Percentiles rank a stretch among this genome's conserved stretches.
Evolutionary conservation across 768 basidiomycete genomes (phyloP).

Genomic region (Termitomyces sp.): DNA sequence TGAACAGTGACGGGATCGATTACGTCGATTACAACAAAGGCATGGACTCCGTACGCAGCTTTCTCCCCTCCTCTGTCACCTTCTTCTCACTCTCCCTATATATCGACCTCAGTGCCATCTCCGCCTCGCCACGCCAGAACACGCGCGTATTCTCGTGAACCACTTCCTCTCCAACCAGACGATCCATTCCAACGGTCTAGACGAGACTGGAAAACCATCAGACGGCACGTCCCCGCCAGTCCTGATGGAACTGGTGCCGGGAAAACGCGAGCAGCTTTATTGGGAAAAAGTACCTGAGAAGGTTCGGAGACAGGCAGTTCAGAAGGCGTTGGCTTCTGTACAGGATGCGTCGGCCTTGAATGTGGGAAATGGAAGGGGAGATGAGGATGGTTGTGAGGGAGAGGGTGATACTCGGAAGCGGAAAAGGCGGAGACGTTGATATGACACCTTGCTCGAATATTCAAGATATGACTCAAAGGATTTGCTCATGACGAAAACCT

Average conservation of each 20-base stretch:
- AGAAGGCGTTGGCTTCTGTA: conserved; percentile 17
- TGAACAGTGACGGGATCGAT: conserved; percentile 45
- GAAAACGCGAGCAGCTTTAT: conserved; percentile 66
- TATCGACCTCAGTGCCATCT: conserved; percentile 57
- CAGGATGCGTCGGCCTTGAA: background rate
- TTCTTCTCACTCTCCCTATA: background rate
- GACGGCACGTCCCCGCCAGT: conserved; percentile 26
- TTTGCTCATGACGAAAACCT: no score
- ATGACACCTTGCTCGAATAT: background rate
- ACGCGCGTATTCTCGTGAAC: conserved; percentile 41
- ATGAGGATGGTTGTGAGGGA: background rate
- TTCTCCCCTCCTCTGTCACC: background rate
- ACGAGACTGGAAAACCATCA: conserved; percentile 38
- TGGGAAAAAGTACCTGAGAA: conserved; percentile 82
- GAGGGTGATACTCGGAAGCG: conserved; percentile 6
- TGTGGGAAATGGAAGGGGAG: background rate
- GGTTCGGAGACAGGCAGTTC: conserved; percentile 51
- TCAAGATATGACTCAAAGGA: no score
- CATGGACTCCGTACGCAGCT: conserved; percentile 58
- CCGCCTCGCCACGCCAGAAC: conserved; percentile 53
- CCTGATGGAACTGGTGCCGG: conserved; percentile 52
- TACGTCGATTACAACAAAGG: conserved; percentile 82
- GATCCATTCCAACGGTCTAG: conserved; percentile 51
- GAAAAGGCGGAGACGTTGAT: conserved; percentile 12
- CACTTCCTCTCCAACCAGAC: conserved; percentile 37